Conservation (phyloP, 176 grass and related monocot genomes). For the Coix lacrymajobi region DNA sequence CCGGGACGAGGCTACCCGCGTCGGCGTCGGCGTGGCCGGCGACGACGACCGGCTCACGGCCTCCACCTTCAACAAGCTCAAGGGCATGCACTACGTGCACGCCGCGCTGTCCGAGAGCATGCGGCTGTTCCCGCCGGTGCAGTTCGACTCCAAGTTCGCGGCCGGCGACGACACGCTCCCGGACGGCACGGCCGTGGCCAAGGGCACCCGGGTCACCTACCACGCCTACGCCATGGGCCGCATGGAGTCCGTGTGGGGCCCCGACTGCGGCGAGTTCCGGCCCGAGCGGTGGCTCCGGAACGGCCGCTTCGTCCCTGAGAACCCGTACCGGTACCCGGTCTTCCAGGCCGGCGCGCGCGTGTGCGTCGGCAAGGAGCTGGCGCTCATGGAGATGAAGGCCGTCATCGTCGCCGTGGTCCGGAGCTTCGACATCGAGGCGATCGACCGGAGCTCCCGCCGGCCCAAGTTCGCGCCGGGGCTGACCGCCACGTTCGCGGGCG, state of each 20-base stretch:
- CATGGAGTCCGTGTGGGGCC: conserved; percentile 76
- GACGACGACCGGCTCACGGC: neutral
- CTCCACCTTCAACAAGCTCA: conserved; percentile 34
- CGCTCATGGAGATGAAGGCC: conserved; percentile 88
- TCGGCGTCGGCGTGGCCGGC: neutral
- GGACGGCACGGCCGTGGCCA: conserved; percentile 48
- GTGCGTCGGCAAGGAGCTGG: conserved; percentile 80
- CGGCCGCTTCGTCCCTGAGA: conserved; percentile 57
- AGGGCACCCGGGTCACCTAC: conserved; percentile 73
- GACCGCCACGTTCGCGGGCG: conserved; percentile 66
- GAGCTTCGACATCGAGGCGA: conserved; percentile 49
- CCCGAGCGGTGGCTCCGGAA: conserved; percentile 68
- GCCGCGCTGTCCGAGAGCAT: conserved; percentile 76
- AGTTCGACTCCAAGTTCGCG: conserved; percentile 80
- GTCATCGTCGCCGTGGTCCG: conserved; percentile 51
- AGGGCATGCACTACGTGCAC: conserved; percentile 81
- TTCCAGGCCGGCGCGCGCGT: conserved; percentile 78
- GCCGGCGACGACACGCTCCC: conserved; percentile 62
- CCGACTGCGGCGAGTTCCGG: conserved; percentile 72
- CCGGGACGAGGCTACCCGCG: conserved; percentile 34
- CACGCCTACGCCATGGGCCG: conserved; percentile 84
- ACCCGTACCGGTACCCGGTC: conserved; percentile 72
- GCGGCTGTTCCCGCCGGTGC: conserved; percentile 79
- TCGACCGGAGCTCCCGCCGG: conserved; percentile 16
- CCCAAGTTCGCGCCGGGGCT: conserved; percentile 76